Base-by-base conservation (phyloP, 78 protist species). In the slime mould (Dictyostelium discoideum) region DNA sequence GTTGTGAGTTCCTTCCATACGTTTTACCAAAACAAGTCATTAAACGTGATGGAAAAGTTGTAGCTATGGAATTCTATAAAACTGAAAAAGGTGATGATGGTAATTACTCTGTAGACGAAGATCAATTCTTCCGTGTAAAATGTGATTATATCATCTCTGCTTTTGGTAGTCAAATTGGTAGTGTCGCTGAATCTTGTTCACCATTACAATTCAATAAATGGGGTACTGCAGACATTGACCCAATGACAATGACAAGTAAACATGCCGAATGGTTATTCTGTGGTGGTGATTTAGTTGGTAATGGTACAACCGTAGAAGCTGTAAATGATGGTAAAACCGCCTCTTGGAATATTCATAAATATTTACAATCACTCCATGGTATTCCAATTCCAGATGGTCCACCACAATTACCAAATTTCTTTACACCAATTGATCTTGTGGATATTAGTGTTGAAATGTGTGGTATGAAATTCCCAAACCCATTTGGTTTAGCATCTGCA, bases 401-500 rank as follows among this genome's bases (percentile, higher is more conserved):
- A 14, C 98, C 98, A 22, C 82, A 46, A 73, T 87, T 98, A 11
- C 99, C 99, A 22, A 78, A 42, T 40, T 97, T 98, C 92, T 86
- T 50, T 92, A 97, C 99, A 50, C 97, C 92, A n/a, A 97, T 98
- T 24, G 99, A 98, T 78, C 54, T 22, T 3, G 99, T 99, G 18
- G 99, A 98, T 92, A 74, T 98, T 29, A 57, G 93, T 7, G 93
- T 96, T 32, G 98, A 97, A 13, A 65, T 98, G 39, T 76, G 83
- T 50, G 99, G 99, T 42, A 13, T 99, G 77, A 67, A 85, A 5
- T 98, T 98, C 97, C 97, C 81, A 69, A 99, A 98, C 85, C 99
- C 99, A 22, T 98, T 98, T 87, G 99, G 99, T 46, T 89, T 98
- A 42, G 99, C 99, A 14, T 95, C 98, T 18, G 99, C 99, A 26